A percentile compares a stretch with the other conserved stretches of the same genome.
Evolutionary conservation across 1,284 basidiomycete species (phyloP).

Genomic region (Cryptococcus depauperatus): DNA sequence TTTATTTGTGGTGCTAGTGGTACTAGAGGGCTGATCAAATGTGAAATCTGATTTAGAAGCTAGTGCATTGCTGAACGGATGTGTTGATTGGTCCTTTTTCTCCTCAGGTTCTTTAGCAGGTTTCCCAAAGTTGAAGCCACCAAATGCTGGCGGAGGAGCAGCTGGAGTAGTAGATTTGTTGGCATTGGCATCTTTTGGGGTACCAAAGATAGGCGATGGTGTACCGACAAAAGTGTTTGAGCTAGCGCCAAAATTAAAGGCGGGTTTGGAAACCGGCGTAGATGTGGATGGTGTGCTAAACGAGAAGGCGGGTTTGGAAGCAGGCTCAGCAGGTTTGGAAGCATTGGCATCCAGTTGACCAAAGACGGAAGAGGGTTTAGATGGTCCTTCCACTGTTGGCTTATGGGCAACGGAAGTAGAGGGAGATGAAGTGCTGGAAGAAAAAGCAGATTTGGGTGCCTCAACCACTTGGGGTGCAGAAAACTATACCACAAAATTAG

Average conservation of each 20-base stretch:
- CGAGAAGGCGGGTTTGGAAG: slow-evolving; percentile 11
- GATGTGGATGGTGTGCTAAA: slow-evolving; percentile 8
- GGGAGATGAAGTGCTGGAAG: too few relatives aligned
- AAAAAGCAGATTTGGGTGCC: slow-evolving; percentile 18
- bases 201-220: slow-evolving; percentile 2
- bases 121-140: slow-evolving; percentile 19
- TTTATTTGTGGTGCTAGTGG: neutral
- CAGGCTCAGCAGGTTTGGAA: slow-evolving; percentile 6
- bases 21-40: slow-evolving; percentile 6
- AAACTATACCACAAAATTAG: slow-evolving; percentile 1
- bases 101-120: slow-evolving; percentile 9
- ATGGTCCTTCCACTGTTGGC: slow-evolving; percentile 11
- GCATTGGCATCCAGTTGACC: slow-evolving; percentile 10
- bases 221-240: neutral
- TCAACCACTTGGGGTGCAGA: slow-evolving; percentile 11
- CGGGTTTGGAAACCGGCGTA: slow-evolving; percentile 10
- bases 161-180: slow-evolving; percentile 3
- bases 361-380: slow-evolving; percentile 18
- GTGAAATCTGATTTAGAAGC: slow-evolving; percentile 3
- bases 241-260: slow-evolving; percentile 13
- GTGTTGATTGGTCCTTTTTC: slow-evolving; percentile 3
- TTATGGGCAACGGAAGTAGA: slow-evolving; percentile 5
- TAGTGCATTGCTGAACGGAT: slow-evolving; percentile 3
- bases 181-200: neutral
- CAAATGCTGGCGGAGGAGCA: slow-evolving; percentile 6